A percentile compares a stretch with the other conserved stretches of the same genome.
These are phyloP conservation scores for Citrus inodora DNA, from an alignment of 345 rosid species.

Conservation along the genomic window DNA sequence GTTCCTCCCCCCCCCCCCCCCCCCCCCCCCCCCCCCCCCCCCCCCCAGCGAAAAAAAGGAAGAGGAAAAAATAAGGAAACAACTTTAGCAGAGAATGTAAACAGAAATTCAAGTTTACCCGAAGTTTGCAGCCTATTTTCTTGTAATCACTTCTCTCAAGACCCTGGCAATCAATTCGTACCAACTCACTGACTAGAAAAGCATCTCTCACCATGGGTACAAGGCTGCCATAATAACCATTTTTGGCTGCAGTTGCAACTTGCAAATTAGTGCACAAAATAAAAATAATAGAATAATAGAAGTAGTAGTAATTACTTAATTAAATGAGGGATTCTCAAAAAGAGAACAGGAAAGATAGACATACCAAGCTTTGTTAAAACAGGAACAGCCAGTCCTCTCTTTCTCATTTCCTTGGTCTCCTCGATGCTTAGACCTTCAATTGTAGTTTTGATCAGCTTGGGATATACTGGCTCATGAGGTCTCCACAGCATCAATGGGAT, in stretches of 20 bases:
- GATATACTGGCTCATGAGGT: constrained; percentile 91
- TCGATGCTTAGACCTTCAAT: constrained; percentile 72
- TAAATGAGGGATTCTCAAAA: not conserved
- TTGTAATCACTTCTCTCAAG: constrained; percentile 80
- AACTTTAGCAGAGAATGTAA: not conserved
- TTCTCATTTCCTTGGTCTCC: constrained; percentile 88
- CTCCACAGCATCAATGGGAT: constrained; percentile 91
- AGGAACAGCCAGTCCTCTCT: constrained; percentile 72
- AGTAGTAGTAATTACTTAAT: too few relatives aligned
- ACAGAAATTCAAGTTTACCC: constrained; percentile 38
- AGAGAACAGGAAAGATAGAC: constrained; percentile 6
- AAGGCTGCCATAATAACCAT: constrained; percentile 87
- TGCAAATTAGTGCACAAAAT: constrained; percentile 7
- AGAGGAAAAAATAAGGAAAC: not conserved
- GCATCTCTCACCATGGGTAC: constrained; percentile 96
- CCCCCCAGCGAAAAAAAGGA: too few relatives aligned
- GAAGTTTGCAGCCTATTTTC: constrained; percentile 91
- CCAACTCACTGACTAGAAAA: constrained; percentile 60
- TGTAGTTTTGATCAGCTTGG: constrained; percentile 80
- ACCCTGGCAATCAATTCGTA: constrained; percentile 81
- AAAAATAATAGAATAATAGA: not conserved
- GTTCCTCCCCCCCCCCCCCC: not conserved
- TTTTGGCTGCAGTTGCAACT: constrained; percentile 62
- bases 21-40: too few relatives aligned
- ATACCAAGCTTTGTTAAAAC: constrained; percentile 74